These are phyloP conservation scores for Amorphotheca resinae DNA, from an alignment of 495 filamentous ascomycete genomes.

Conservation along the genomic window DNA sequence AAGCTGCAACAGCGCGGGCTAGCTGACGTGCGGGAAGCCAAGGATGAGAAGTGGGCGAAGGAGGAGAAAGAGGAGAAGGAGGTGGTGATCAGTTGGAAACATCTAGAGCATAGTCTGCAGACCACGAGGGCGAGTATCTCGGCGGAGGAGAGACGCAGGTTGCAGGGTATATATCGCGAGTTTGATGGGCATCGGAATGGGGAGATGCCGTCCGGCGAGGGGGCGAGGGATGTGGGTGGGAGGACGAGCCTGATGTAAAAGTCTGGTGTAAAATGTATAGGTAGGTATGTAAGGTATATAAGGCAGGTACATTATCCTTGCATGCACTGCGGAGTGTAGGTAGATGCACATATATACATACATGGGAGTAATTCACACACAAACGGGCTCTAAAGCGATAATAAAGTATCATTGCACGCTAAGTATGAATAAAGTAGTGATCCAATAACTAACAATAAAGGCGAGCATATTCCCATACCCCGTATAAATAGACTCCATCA, in stretches of 20 bases:
- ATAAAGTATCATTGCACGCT: no score
- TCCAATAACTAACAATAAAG: no score
- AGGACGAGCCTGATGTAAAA: slow-evolving; percentile 55
- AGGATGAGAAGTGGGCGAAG: slow-evolving; percentile 8
- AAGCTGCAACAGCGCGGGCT: slow-evolving; percentile 8
- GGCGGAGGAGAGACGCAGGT: slow-evolving; percentile 53
- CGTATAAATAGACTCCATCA: no score
- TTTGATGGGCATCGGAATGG: slow-evolving; percentile 86
- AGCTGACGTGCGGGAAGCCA: neutral
- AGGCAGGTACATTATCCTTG: no score
- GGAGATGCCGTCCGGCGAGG: slow-evolving; percentile 88
- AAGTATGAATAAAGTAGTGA: no score
- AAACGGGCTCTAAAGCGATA: no score
- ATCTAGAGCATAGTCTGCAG: slow-evolving; percentile 63
- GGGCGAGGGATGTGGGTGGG: slow-evolving; percentile 80
- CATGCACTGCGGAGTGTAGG: no score
- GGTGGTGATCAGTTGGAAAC: slow-evolving; percentile 77
- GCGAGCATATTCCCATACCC: no score
- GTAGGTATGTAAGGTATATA: no score
- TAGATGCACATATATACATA: no score
- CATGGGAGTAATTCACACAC: no score
- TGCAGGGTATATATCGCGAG: slow-evolving; percentile 76
- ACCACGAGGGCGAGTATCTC: slow-evolving; percentile 79
- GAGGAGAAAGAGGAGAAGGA: slow-evolving; percentile 39
- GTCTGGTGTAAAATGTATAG: neutral